Evolutionary conservation across 495 filamentous ascomycete species (phyloP).

Genomic region (Annulohypoxylon maeteangense): DNA sequence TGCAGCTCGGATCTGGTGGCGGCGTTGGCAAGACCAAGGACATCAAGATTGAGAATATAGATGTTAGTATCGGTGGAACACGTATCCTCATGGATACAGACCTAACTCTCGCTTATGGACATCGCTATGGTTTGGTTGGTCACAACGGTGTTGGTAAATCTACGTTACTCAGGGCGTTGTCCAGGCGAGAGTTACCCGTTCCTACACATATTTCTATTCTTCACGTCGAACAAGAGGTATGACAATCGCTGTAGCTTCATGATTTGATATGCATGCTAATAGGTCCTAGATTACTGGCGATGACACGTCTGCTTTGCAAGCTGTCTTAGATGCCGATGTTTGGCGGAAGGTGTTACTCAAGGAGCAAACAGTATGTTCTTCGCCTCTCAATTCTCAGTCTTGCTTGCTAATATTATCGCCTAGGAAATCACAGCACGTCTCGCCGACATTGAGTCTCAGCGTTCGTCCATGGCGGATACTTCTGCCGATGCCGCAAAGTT

Average conservation of each 20-base stretch:
- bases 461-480: slow-evolving; percentile 83
- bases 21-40: slow-evolving; percentile 92
- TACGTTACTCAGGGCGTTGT: slow-evolving; percentile 90
- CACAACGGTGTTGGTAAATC: slow-evolving; percentile 99
- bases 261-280: slow-evolving; percentile 37
- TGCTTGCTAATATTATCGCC: slow-evolving; percentile 36
- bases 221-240: slow-evolving; percentile 97
- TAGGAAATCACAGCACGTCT: slow-evolving; percentile 87
- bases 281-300: slow-evolving; percentile 83
- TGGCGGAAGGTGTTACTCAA: slow-evolving; percentile 96
- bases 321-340: slow-evolving; percentile 96
- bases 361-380: slow-evolving; percentile 79
- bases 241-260: slow-evolving; percentile 3
- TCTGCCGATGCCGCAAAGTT: slow-evolving; percentile 84
- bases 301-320: slow-evolving; percentile 94
- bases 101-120: slow-evolving; percentile 90
- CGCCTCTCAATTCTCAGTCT: neutral
- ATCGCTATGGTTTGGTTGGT: slow-evolving; percentile 96
- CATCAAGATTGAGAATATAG: slow-evolving; percentile 96
- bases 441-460: slow-evolving; percentile 79
- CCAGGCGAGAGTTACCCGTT: slow-evolving; percentile 91
- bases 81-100: slow-evolving; percentile 91
- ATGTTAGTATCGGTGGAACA: slow-evolving; percentile 88
- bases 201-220: slow-evolving; percentile 98
- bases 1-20: slow-evolving; percentile 79